A percentile compares a stretch with the other conserved stretches of the same genome.
phyloP scores from a whole-genome alignment of 2,329 filamentous ascomycete genomes.

The Pseudogymnoascus sp. region DNA sequence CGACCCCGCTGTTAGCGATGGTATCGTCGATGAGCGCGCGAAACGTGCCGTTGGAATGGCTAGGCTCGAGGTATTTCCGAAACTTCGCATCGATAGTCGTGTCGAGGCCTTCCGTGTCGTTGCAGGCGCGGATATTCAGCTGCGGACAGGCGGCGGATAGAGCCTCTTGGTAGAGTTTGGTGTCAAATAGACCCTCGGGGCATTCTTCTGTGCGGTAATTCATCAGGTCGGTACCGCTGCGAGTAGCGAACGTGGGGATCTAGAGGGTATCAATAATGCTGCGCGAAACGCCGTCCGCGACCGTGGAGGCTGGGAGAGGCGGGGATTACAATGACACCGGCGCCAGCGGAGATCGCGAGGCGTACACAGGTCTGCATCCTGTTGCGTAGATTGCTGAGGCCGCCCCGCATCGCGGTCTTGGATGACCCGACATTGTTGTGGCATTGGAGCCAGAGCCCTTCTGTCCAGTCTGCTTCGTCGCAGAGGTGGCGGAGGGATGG shows the following conservation, averaged over 20 bases:
- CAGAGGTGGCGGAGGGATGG: constrained; percentile 12
- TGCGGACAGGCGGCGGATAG: constrained; percentile 15
- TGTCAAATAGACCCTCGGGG: constrained; percentile 15
- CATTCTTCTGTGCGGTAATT: constrained; percentile 8
- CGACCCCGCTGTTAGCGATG: neutral
- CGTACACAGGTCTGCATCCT: constrained; percentile 20
- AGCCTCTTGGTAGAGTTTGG: constrained; percentile 9
- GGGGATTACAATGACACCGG: constrained; percentile 14
- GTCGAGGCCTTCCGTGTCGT: constrained; percentile 16
- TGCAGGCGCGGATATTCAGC: constrained; percentile 15
- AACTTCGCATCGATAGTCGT: constrained; percentile 10
- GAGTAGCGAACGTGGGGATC: constrained; percentile 14
- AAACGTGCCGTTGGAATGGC: constrained; percentile 12
- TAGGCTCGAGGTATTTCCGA: constrained; percentile 6
- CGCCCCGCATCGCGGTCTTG: constrained; percentile 16
- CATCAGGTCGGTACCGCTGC: constrained; percentile 12
- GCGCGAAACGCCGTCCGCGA: neutral
- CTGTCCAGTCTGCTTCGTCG: constrained; percentile 15
- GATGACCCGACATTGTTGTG: constrained; percentile 14
- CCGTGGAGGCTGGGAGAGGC: neutral
- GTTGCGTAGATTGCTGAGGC: constrained; percentile 20
- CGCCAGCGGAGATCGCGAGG: constrained; percentile 19
- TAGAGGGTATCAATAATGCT: neutral
- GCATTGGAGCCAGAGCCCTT: constrained; percentile 21
- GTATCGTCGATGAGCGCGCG: neutral